Conservation (phyloP, 208 protist genomes). For the Trypanosoma conorhini region DNA sequence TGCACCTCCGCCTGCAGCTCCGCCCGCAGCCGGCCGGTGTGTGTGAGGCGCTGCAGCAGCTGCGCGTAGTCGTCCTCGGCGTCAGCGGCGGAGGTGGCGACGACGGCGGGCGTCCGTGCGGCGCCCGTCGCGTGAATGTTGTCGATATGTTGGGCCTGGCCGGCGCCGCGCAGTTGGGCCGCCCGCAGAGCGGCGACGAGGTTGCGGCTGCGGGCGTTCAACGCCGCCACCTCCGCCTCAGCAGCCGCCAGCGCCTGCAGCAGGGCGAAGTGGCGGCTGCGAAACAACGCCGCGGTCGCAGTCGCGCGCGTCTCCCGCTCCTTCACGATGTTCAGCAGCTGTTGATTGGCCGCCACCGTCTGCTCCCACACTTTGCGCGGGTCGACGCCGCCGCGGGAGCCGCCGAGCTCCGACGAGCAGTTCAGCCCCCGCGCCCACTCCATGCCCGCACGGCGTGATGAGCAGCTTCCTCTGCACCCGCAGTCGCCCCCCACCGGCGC, state of each 20-base stretch:
- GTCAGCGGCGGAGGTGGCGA: neutral
- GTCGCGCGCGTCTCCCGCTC: slow-evolving; percentile 9
- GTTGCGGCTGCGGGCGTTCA: neutral
- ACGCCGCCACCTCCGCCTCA: neutral
- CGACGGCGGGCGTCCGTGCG: neutral
- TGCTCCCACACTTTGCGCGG: neutral
- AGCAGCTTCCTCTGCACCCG: neutral
- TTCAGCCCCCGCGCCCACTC: slow-evolving; percentile 8
- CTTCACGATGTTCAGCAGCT: slow-evolving; percentile 11
- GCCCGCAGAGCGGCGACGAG: neutral
- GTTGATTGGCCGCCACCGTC: slow-evolving; percentile 12
- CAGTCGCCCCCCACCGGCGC: too few species aligned
- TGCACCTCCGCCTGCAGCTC: slow-evolving; percentile 2
- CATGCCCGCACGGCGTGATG: neutral
- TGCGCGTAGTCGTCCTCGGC: neutral
- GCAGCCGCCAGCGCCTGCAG: neutral
- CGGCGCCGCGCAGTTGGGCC: neutral
- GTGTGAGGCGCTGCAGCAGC: neutral
- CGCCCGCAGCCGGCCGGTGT: slow-evolving; percentile 8
- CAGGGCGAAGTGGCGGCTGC: neutral
- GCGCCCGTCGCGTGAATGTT: too few species aligned
- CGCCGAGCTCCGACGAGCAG: slow-evolving; percentile 4
- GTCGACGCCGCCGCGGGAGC: neutral
- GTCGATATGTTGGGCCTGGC: too few species aligned
- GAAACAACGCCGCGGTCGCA: slow-evolving; percentile 2